phyloP scores from a whole-genome alignment of 2,329 filamentous ascomycete species.

The Blumeria hordei region DNA sequence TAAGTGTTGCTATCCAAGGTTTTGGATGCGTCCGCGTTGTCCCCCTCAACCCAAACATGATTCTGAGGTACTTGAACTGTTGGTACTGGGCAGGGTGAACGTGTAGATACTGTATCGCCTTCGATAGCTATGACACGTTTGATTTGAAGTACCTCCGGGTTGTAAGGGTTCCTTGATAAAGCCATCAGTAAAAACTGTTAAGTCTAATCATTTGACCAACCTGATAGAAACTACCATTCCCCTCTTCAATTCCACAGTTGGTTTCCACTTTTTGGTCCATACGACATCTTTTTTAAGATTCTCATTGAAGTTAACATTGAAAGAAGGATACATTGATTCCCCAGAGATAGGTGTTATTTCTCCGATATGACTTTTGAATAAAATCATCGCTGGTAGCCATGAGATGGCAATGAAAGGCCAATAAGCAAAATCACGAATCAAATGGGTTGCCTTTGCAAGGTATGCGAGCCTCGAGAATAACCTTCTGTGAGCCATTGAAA shows the following conservation, averaged over 20 bases:
- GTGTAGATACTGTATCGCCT: constrained; percentile 51
- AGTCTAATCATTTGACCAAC: constrained; percentile 18
- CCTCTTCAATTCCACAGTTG: constrained; percentile 31
- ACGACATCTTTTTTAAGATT: constrained; percentile 29
- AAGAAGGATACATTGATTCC: constrained; percentile 51
- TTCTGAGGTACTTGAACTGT: constrained; percentile 47
- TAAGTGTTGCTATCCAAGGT: constrained; percentile 75
- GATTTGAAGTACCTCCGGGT: constrained; percentile 44
- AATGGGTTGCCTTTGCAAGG: constrained; percentile 2
- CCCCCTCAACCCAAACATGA: constrained; percentile 90
- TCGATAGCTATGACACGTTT: constrained; percentile 68
- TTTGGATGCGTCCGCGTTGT: constrained; percentile 33
- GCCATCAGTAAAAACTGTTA: neutral
- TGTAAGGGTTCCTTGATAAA: constrained; percentile 35
- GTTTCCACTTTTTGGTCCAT: constrained; percentile 32
- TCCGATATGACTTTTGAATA: constrained; percentile 35
- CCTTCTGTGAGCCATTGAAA: constrained; percentile 7
- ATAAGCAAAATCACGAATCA: constrained; percentile 16
- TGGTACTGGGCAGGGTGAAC: constrained; percentile 30
- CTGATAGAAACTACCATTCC: constrained; percentile 56
- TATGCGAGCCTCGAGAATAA: constrained; percentile 7
- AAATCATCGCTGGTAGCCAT: constrained; percentile 36
- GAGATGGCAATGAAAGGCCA: constrained; percentile 28
- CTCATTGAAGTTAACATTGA: constrained; percentile 41
- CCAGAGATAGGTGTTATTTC: constrained; percentile 33